Conservation (phyloP, 2,329 filamentous ascomycete genomes). For the Fusarium luffae region DNA sequence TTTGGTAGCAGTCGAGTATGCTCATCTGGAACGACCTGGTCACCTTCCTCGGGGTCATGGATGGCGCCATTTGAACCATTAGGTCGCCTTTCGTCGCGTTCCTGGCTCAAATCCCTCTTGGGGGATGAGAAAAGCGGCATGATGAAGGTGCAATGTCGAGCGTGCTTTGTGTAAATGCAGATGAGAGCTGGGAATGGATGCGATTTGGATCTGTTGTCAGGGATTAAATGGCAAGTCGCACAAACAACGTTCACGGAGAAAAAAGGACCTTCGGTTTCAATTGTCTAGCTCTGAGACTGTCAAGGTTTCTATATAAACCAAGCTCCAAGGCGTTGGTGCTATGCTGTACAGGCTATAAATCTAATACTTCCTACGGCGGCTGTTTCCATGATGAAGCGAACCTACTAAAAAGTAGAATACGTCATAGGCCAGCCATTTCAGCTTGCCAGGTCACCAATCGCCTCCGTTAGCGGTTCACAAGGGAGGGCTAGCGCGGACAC, state of each 20-base stretch:
- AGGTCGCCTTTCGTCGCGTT: conserved; percentile 19
- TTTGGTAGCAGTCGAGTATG: conserved; percentile 76
- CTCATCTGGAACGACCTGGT: conserved; percentile 57
- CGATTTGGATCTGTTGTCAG: neutral
- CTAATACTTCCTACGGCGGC: neutral
- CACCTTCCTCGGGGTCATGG: conserved; percentile 39
- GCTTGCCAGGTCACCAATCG: conserved; percentile 32
- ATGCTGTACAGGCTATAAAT: neutral
- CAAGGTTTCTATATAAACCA: conserved; percentile 30
- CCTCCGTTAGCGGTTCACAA: conserved; percentile 5
- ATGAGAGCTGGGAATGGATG: neutral
- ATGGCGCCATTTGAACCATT: conserved; percentile 23
- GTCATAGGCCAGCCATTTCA: conserved; percentile 39
- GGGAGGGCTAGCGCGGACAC: conserved; percentile 30
- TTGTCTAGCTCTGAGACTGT: neutral
- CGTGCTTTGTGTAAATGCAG: neutral
- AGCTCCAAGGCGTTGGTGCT: neutral
- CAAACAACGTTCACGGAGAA: conserved; percentile 7
- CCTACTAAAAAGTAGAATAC: conserved; percentile 40
- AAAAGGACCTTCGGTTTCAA: conserved; percentile 1
- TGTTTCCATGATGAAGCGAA: conserved; percentile 22
- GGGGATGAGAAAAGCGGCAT: conserved; percentile 51
- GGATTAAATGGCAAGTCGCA: conserved; percentile 5
- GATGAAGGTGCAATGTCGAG: conserved; percentile 1
- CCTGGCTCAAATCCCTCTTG: conserved; percentile 40